phyloP scores from a whole-genome alignment of 2,329 filamentous ascomycete genomes.

The Neofusicoccum laricinum region DNA sequence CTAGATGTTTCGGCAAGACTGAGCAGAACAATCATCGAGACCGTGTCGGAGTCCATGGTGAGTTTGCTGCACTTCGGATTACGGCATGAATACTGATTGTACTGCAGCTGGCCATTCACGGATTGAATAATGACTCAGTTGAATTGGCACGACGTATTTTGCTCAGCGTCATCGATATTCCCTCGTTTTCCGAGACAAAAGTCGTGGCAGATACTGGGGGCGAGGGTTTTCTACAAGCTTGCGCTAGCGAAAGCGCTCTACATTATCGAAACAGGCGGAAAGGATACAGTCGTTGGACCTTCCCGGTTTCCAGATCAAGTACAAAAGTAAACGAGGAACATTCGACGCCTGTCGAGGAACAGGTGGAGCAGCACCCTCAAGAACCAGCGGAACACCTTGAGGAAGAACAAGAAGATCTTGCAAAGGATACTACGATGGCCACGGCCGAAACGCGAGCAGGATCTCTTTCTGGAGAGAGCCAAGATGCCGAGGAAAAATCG shows the following conservation, averaged over 20 bases:
- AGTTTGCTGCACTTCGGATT: neutral
- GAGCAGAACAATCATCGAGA: conserved; percentile 26
- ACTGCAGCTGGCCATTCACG: conserved; percentile 29
- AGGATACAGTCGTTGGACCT: conserved; percentile 28
- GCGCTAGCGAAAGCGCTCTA: conserved; percentile 23
- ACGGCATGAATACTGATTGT: conserved; percentile 13
- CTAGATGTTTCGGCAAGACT: conserved; percentile 24
- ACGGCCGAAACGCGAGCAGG: neutral
- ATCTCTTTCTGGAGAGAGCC: neutral
- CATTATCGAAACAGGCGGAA: conserved; percentile 23
- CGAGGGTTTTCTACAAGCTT: conserved; percentile 22
- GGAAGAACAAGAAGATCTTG: neutral
- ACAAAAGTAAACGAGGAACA: no score
- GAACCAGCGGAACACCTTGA: neutral
- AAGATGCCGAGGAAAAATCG: neutral
- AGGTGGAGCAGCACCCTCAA: neutral
- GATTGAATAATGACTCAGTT: conserved; percentile 22
- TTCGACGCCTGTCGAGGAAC: no score
- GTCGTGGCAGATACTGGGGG: conserved; percentile 19
- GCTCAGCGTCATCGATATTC: conserved; percentile 25
- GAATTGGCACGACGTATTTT: conserved; percentile 30
- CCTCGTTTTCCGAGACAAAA: conserved; percentile 20
- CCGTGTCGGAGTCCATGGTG: conserved; percentile 22
- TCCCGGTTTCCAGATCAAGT: conserved; percentile 14
- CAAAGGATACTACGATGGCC: no score